phyloP scores from a whole-genome alignment of 73 alveolate species.

The Chromera velia region DNA sequence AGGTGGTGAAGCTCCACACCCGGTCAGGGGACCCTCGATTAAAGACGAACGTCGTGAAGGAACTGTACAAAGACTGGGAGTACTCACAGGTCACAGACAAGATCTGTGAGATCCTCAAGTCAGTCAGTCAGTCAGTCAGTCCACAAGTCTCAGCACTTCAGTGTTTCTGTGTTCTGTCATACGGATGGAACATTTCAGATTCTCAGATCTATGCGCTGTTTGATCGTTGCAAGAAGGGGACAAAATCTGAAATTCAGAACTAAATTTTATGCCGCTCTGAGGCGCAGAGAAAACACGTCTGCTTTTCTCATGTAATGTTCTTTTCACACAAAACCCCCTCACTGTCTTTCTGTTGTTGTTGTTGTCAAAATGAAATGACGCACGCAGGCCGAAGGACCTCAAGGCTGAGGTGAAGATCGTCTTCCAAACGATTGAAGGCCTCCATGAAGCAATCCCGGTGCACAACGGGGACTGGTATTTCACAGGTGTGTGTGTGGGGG shows the following conservation, averaged over 20 bases:
- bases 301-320: too few species aligned
- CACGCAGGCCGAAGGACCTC: conserved; percentile 17
- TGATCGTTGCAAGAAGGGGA: too few species aligned
- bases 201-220: too few species aligned
- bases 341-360: too few species aligned
- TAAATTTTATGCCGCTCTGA: too few species aligned
- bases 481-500: too few species aligned
- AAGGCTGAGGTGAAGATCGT: conserved; percentile 17
- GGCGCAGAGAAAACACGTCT: too few species aligned
- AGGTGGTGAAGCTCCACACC: neutral
- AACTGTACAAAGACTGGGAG: conserved; percentile 21
- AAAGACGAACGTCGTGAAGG: conserved; percentile 2
- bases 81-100: neutral
- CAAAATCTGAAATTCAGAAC: too few species aligned
- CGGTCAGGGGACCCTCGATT: neutral
- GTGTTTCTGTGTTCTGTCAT: neutral
- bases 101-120: neutral
- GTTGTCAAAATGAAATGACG: too few species aligned
- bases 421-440: conserved; percentile 26
- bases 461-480: conserved; percentile 21
- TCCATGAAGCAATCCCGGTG: conserved; percentile 35
- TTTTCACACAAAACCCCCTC: too few species aligned
- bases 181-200: too few species aligned
- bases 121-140: neutral
- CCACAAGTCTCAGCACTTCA: neutral